Percentiles rank a stretch among this genome's conserved stretches.
Conservation (phyloP, 23 red algal species). For the Gracilaria gracilis region DNA sequence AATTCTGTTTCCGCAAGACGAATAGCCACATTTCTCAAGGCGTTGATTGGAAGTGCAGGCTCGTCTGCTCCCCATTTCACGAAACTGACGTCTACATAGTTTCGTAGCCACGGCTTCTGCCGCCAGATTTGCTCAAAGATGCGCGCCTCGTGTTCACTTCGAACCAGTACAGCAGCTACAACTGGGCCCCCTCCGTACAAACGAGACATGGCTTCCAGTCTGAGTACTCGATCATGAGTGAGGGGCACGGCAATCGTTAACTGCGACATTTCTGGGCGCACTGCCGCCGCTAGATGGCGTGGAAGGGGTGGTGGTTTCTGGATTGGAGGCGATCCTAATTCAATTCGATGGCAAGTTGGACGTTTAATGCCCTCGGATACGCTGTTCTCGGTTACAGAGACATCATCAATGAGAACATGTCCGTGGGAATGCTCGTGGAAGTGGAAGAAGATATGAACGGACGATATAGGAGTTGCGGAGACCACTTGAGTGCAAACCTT, state of each 20-base stretch:
- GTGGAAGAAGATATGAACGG: constrained; percentile 49
- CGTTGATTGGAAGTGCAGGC: constrained; percentile 81
- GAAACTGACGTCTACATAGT: constrained; percentile 63
- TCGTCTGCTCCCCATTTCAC: background rate
- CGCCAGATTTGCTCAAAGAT: constrained; percentile 52
- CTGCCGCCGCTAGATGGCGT: constrained; percentile 26
- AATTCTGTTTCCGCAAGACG: constrained; percentile 69
- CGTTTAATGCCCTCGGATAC: background rate
- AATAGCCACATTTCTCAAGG: constrained; percentile 86
- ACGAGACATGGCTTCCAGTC: constrained; percentile 65
- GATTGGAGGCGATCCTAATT: constrained; percentile 2
- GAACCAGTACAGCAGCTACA: constrained; percentile 66
- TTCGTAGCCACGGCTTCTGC: constrained; percentile 39
- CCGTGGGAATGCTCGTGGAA: constrained; percentile 16
- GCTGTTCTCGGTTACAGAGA: background rate
- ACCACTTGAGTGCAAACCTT: constrained; percentile 33
- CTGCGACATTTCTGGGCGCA: constrained; percentile 38
- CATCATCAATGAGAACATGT: constrained; percentile 41
- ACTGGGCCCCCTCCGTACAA: constrained; percentile 67
- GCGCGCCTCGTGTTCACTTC: constrained; percentile 17
- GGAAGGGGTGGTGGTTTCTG: background rate
- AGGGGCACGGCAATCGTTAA: constrained; percentile 78
- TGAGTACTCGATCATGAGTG: constrained; percentile 65
- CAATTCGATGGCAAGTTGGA: background rate
- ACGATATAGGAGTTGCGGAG: background rate